phyloP scores from a whole-genome alignment of 2,329 filamentous ascomycete genomes.

The Lasiodiplodia citricola region DNA sequence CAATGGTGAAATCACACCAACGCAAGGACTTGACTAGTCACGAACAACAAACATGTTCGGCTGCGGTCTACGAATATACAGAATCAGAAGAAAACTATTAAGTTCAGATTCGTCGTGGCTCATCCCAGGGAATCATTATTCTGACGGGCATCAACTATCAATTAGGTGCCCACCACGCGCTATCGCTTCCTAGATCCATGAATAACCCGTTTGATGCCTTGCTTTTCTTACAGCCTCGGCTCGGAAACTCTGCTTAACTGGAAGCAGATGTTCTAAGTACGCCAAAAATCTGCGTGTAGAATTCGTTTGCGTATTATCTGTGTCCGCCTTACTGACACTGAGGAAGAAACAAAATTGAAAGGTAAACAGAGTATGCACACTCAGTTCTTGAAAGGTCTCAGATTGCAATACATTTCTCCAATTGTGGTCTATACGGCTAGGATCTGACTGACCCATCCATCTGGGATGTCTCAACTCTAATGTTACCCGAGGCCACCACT shows the following conservation, averaged over 20 bases:
- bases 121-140: background rate
- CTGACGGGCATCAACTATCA: conserved; percentile 13
- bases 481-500: background rate
- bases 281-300: background rate
- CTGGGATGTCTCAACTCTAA: background rate
- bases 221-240: no score
- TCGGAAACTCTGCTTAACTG: background rate
- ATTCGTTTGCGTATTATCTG: background rate
- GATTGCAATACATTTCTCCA: no score
- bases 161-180: conserved; percentile 1
- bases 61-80: conserved; percentile 1
- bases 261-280: background rate
- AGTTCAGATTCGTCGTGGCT: conserved; percentile 1
- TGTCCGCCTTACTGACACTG: no score
- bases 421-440: background rate
- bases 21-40: background rate
- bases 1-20: conserved; percentile 1
- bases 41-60: conserved; percentile 1
- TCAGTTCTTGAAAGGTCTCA: no score
- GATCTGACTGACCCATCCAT: background rate
- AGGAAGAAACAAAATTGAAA: no score
- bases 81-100: background rate
- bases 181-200: background rate
- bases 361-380: no score
- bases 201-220: background rate